Conservation (phyloP, 148 eudicot genomes). For the Chenopodium formosanum region DNA sequence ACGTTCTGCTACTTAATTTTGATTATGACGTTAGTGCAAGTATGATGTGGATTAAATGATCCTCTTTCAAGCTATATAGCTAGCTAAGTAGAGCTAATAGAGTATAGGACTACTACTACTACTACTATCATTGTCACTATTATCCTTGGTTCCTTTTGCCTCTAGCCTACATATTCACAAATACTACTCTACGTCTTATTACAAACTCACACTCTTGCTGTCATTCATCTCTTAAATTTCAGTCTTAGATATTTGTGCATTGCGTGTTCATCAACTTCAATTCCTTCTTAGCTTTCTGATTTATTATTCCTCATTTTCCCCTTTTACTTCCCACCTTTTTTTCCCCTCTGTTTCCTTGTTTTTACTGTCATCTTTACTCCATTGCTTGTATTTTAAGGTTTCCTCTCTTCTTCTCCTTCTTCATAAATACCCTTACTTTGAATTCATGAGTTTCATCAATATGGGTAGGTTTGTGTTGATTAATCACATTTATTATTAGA, state of each 20-base stretch:
- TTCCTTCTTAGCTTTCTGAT: background rate
- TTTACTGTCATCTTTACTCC: constrained; percentile 23
- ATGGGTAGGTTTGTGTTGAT: background rate
- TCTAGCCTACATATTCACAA: constrained; percentile 14
- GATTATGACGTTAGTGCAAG: too few species aligned
- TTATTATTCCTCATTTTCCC: constrained; percentile 11
- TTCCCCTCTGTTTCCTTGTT: background rate
- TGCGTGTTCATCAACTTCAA: constrained; percentile 25
- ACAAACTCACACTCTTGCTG: background rate
- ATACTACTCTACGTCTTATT: background rate
- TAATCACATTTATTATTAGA: too few species aligned
- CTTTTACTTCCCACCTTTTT: background rate
- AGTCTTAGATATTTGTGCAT: constrained; percentile 21
- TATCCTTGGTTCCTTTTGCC: background rate
- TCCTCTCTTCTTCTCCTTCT: constrained; percentile 10
- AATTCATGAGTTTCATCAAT: background rate
- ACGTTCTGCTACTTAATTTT: too few species aligned
- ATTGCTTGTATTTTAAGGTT: constrained; percentile 31
- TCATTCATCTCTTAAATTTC: background rate
- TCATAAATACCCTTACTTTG: background rate
- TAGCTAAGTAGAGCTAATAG: too few species aligned
- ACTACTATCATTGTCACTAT: constrained; percentile 16
- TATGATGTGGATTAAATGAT: too few species aligned
- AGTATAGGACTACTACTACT: too few species aligned
- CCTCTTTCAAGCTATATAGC: too few species aligned